Conservation (phyloP, 306 rosid species). For the Lithocarpus polystachyus region DNA sequence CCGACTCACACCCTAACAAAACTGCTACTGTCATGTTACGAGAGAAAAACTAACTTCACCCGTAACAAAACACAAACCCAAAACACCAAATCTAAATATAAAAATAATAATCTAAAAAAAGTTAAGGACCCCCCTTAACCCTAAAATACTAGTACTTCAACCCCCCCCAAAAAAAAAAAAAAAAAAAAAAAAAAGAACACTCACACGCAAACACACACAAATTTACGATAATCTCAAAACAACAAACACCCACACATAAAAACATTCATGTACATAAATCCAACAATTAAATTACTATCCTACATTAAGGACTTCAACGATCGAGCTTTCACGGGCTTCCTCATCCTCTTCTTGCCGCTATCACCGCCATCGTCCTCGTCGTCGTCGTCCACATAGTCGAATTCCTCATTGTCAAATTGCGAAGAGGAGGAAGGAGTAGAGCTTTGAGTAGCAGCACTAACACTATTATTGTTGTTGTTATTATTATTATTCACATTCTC, state of each 20-base stretch:
- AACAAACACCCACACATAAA: slow-evolving; percentile 11
- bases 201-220: too few species aligned
- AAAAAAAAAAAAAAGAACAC: not conserved
- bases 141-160: slow-evolving; percentile 5
- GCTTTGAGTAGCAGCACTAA: not conserved
- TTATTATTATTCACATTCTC: not conserved
- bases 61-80: slow-evolving; percentile 14
- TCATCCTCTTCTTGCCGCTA: slow-evolving; percentile 51
- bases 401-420: slow-evolving; percentile 19
- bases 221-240: slow-evolving; percentile 14
- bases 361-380: slow-evolving; percentile 39
- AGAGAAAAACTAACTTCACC: slow-evolving; percentile 42
- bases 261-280: not conserved
- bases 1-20: slow-evolving; percentile 25
- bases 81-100: slow-evolving; percentile 11
- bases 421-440: slow-evolving; percentile 18
- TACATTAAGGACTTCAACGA: slow-evolving; percentile 86
- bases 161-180: not conserved
- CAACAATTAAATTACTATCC: slow-evolving; percentile 17
- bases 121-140: not conserved
- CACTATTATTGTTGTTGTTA: too few species aligned
- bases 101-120: not conserved
- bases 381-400: slow-evolving; percentile 44
- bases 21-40: slow-evolving; percentile 17
- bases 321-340: slow-evolving; percentile 86